Base-by-base conservation (phyloP, 2,329 filamentous ascomycete species). In the Cercospora brassicicola region DNA sequence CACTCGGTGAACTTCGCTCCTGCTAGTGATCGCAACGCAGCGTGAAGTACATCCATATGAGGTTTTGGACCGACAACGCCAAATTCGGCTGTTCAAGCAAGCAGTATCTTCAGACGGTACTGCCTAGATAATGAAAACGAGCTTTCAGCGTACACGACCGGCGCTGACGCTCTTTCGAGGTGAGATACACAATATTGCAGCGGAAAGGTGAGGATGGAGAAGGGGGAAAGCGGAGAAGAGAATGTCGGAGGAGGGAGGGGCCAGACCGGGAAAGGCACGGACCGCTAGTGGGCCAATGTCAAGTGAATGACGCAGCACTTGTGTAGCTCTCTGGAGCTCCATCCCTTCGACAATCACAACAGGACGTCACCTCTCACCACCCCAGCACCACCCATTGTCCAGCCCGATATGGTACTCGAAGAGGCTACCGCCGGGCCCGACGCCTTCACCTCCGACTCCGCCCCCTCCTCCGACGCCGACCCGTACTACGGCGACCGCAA, bases 381-480 rank as follows among this genome's bases (percentile, higher is more conserved):
- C 51, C 6, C 26, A 56, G 4, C 26, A 28, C 53, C 53, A 9
- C 23, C 28, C 53, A 28, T 28, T 48, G 6, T 15, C n/a, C 15
- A 11, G 8, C 8, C 5, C 31, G 59, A 3, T 23, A 70, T 70
- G 68, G 68, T 70, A 5, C 63, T 70, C 31, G 68, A 70, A 61
- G 68, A 70, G 30, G 51, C 77, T 82, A n/a, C 51, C 20, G 30
- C 62, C 1, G 18, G 28, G 23, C 75, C 81, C 72, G 79, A 82
- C 53, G 72, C 78, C 8, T 73, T 77, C 5, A 71, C 79, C 67
- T 51, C 69, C 64, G 70, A 73, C 31, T 18, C 55, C 20, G 18
- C 76, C 7, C 77, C 75, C 42, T 71, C 78, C 65, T 77, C 77
- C 70, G 78, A 80, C 65, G 71, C 74, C 68, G 81, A 82, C 67